Percentiles rank a stretch among this genome's conserved stretches.
phyloP scores from a whole-genome alignment of 208 protist genomes.

The Acanthamoeba royreba region DNA sequence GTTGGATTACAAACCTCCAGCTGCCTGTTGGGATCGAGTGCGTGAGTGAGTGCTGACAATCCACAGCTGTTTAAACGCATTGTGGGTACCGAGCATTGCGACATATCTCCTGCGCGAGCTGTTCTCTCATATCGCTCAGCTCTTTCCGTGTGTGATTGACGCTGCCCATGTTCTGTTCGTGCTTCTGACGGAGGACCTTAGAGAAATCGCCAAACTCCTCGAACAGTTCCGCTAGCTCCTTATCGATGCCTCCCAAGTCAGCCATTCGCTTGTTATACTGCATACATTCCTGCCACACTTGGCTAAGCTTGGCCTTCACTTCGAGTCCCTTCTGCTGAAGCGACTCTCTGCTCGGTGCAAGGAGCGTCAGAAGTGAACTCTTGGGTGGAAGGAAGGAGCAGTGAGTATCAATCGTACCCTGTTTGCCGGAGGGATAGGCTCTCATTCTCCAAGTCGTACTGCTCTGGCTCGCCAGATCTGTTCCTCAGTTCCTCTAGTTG shows the following conservation, averaged over 20 bases:
- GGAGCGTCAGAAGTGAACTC: too few species aligned
- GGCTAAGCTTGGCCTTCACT: not conserved
- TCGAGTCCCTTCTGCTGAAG: not conserved
- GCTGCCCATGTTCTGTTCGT: not conserved
- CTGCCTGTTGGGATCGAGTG: too few species aligned
- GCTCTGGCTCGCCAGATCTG: not conserved
- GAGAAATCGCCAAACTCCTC: not conserved
- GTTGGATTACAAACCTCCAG: not conserved
- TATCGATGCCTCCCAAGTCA: not conserved
- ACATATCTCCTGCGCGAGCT: not conserved
- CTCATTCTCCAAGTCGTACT: not conserved
- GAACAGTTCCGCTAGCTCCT: not conserved
- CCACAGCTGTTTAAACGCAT: not conserved
- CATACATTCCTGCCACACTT: not conserved
- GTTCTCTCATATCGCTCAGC: not conserved
- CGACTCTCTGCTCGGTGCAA: not conserved
- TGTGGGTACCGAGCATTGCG: not conserved
- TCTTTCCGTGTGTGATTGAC: not conserved
- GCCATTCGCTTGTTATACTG: not conserved
- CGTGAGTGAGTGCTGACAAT: too few species aligned
- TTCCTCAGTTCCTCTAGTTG: not conserved
- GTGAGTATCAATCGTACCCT: too few species aligned
- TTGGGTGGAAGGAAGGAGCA: too few species aligned
- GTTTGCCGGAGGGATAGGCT: not conserved
- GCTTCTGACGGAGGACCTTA: not conserved